Conservation (phyloP, 208 protist genomes). For the Acanthamoeba lenticulata region DNA sequence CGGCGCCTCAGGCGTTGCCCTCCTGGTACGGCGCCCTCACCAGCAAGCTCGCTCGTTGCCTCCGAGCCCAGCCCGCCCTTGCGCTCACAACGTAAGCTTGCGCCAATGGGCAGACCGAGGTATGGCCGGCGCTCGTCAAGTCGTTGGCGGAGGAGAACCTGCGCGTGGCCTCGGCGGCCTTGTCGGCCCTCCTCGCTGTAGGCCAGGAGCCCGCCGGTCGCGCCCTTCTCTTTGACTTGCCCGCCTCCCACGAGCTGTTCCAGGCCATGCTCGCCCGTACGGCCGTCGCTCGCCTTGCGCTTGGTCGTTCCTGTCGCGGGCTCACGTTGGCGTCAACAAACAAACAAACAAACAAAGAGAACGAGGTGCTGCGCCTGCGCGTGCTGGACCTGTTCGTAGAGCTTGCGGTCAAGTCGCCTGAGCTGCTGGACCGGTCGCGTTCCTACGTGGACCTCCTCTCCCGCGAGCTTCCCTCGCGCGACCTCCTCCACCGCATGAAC, state of each 20-base stretch:
- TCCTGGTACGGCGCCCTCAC: not conserved
- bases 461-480: not conserved
- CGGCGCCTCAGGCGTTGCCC: not conserved
- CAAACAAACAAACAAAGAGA: too few relatives aligned
- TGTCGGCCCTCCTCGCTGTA: not conserved
- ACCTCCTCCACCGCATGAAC: constrained; percentile 41
- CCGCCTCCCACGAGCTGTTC: not conserved
- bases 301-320: not conserved
- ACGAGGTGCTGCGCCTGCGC: not conserved
- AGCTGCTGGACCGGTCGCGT: not conserved
- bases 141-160: not conserved
- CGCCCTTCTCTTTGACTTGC: not conserved
- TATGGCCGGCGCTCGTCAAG: not conserved
- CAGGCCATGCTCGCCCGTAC: not conserved
- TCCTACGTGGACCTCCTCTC: not conserved
- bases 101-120: not conserved
- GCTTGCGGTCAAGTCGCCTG: not conserved
- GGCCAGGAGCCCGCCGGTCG: not conserved
- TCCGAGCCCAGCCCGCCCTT: too few relatives aligned
- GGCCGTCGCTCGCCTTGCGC: too few relatives aligned
- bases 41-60: too few relatives aligned
- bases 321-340: not conserved
- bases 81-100: too few relatives aligned
- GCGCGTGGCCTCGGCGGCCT: not conserved
- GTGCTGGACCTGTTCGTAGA: constrained; percentile 50